Conservation (phyloP, 768 basidiomycete species). For the Naganishia vishniacii region DNA sequence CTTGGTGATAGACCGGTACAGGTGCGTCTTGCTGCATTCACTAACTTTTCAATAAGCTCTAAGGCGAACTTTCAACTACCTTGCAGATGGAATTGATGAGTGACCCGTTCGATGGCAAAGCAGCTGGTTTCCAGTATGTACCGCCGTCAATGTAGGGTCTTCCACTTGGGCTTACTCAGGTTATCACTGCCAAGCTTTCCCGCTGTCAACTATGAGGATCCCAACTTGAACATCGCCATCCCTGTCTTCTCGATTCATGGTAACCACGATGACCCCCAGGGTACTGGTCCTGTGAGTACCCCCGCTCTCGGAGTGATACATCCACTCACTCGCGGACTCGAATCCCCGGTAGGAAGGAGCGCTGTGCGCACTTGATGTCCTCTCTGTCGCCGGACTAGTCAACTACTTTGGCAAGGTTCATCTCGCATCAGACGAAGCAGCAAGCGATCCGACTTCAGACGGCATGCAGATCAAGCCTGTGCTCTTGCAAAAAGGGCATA, state of each 20-base stretch:
- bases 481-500: constrained; percentile 80
- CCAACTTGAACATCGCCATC: constrained; percentile 89
- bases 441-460: constrained; percentile 50
- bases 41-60: neutral
- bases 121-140: constrained; percentile 73
- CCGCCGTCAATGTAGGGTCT: neutral
- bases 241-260: constrained; percentile 99
- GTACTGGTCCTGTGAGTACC: constrained; percentile 71
- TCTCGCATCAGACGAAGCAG: constrained; percentile 63
- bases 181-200: constrained; percentile 66
- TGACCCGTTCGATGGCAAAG: constrained; percentile 84
- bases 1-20: constrained; percentile 79
- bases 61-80: neutral
- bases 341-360: constrained; percentile 98
- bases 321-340: neutral
- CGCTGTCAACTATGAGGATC: constrained; percentile 93
- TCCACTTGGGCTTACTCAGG: neutral
- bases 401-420: constrained; percentile 99
- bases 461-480: constrained; percentile 86
- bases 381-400: constrained; percentile 85
- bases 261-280: constrained; percentile 98
- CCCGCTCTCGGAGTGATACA: neutral
- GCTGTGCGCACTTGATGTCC: constrained; percentile 85
- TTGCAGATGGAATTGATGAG: constrained; percentile 76
- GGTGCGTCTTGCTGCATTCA: constrained; percentile 31